Evolutionary conservation across 1,284 basidiomycete genomes (phyloP), one percentile per base, ranked within the genome.

Genomic region (Sphaerobolus stellatus): DNA sequence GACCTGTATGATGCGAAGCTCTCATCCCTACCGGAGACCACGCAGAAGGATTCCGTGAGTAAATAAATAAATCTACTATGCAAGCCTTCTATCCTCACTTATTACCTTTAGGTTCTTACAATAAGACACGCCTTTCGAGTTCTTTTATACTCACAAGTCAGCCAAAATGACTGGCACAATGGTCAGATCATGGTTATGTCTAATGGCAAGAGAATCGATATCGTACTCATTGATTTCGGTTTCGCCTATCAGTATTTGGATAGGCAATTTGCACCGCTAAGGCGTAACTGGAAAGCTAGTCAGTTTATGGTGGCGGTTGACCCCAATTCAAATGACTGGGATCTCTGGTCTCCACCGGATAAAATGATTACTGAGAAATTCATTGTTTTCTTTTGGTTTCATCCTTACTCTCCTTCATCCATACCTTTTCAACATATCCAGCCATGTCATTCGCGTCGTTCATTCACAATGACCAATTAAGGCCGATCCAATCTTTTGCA

Each of bases 341-440:
- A 9, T 22, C 16, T 43, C 9, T 43, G 41, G 41, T 43, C 24
- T 22, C 11, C 9, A 20, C 41, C 11, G 41, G 24, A 11, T 13
- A 43, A 22, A 43, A 43, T 43, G 41, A 43, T 11, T 43, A 43
- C 20, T 43, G n/a, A n/a, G n/a, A n/a, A n/a, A n/a, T n/a, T n/a
- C n/a, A n/a, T n/a, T n/a, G n/a, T n/a, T n/a, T n/a, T n/a, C n/a
- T n/a, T n/a, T n/a, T n/a, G n/a, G n/a, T n/a, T n/a, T n/a, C n/a
- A n/a, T n/a, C n/a, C n/a, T n/a, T n/a, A n/a, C n/a, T n/a, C n/a
- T n/a, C n/a, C n/a, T n/a, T n/a, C n/a, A n/a, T n/a, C n/a, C n/a
- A n/a, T n/a, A n/a, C n/a, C n/a, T n/a, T n/a, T n/a, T n/a, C n/a
- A n/a, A n/a, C n/a, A n/a, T n/a, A n/a, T n/a, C n/a, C n/a, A n/a